Evolutionary conservation across 345 rosid genomes (phyloP), one percentile per base, ranked within the genome.

Genomic region (Dovyalis caffra): DNA sequence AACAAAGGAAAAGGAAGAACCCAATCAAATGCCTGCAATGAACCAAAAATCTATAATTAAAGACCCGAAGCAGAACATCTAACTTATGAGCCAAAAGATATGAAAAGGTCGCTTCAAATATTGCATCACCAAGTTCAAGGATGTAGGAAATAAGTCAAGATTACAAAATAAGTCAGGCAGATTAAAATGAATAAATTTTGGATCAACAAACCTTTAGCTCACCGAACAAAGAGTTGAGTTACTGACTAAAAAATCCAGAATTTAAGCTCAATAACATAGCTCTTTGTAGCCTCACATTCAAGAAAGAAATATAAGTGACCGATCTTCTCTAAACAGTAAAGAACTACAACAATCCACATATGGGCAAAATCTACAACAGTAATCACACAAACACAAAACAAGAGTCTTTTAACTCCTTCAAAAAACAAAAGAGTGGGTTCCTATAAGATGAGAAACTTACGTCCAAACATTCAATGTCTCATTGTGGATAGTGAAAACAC

Each of bases 401-500:
- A 12, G n/a, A 28, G 31, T 14, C 31, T 28, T 20, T 15, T 29
- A 58, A 62, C 26, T 25, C 34, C 28, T 2, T 0, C 5, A 58
- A 38, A 35, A 78, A 18, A 6, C 28, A 49, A 76, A 38, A 67
- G 20, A 29, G 1, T 6, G 1, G 47, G 35, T 33, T n/a, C 33
- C 35, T 18, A 51, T 10, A 40, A 70, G 43, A 67, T 7, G 68
- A 49, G 62, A 47, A 74, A 63, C 93, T 89, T 83, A 95, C 98
- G 98, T 95, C 98, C 99, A 95, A 51, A 95, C 97, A 72, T 95
- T 95, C 63, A 95, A 80, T 12, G 99, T 95, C 84, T 92, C 99
- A 26, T 95, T 95, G 76, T 95, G 99, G 73, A 95, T 84, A 29
- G 88, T 77, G 79, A 95, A 95, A 71, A 91, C 87, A 75, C 99